These are phyloP conservation scores for Suillus lakei DNA, from an alignment of 768 basidiomycete genomes.

Conservation along the genomic window DNA sequence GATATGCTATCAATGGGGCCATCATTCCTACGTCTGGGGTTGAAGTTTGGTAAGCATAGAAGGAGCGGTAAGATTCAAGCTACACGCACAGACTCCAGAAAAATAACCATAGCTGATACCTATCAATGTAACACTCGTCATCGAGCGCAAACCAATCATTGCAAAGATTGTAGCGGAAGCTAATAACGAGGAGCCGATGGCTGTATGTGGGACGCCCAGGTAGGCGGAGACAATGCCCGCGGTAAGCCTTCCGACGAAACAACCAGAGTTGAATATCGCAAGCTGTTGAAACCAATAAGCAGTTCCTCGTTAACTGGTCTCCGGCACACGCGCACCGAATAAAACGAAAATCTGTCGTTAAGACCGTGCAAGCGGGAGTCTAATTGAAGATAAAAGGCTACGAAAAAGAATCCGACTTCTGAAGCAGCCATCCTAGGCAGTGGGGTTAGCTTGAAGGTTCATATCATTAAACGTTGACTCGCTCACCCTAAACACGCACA, in stretches of 20 bases:
- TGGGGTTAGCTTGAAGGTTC: not conserved
- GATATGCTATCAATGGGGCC: constrained; percentile 48
- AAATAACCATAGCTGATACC: constrained; percentile 54
- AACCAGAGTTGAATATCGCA: constrained; percentile 55
- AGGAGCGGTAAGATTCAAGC: not conserved
- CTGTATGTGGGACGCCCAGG: constrained; percentile 49
- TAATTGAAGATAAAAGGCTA: constrained; percentile 63
- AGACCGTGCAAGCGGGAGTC: constrained; percentile 55
- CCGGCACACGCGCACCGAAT: constrained; percentile 44
- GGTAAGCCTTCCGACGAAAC: constrained; percentile 51
- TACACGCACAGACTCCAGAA: constrained; percentile 37
- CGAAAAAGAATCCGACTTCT: constrained; percentile 48
- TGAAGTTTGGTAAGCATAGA: not conserved
- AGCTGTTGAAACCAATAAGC: constrained; percentile 35
- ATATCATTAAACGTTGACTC: not conserved
- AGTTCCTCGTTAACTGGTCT: not conserved
- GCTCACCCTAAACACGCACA: constrained; percentile 27
- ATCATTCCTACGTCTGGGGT: constrained; percentile 42
- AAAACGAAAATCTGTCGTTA: constrained; percentile 52
- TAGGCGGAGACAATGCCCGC: constrained; percentile 44
- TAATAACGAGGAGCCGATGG: constrained; percentile 40
- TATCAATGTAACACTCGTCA: constrained; percentile 45
- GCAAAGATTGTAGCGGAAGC: constrained; percentile 48
- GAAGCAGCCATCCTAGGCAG: constrained; percentile 20
- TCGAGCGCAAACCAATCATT: constrained; percentile 46